A percentile compares a stretch with the other conserved stretches of the same genome.
These are phyloP conservation scores for Eucommia ulmoides DNA, from an alignment of 257 asterid species.

Conservation along the genomic window DNA sequence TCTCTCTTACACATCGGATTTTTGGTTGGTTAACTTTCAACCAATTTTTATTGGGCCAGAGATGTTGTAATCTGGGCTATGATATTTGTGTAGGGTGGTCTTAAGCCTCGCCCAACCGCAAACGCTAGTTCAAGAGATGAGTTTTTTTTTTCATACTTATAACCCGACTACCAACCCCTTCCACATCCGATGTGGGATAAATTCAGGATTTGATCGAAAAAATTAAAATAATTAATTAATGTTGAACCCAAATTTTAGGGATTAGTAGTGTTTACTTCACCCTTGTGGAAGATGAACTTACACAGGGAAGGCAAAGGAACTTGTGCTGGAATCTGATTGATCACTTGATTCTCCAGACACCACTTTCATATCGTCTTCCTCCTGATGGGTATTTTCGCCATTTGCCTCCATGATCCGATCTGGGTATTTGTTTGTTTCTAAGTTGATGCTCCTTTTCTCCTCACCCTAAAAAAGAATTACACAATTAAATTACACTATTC, in stretches of 20 bases:
- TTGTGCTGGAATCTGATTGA: conserved; percentile 40
- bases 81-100: too few species aligned
- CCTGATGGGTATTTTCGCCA: conserved; percentile 19
- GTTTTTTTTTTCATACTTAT: too few species aligned
- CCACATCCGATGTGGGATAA: too few species aligned
- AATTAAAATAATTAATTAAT: too few species aligned
- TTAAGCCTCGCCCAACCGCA: too few species aligned
- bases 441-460: conserved; percentile 15
- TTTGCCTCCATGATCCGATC: too few species aligned
- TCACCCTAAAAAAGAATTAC: conserved; percentile 20
- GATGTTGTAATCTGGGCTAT: too few species aligned
- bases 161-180: too few species aligned
- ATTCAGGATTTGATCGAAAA: not conserved
- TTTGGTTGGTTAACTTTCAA: too few species aligned
- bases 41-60: too few species aligned
- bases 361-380: conserved; percentile 17
- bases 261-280: not conserved
- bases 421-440: conserved; percentile 11
- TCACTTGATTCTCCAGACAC: conserved; percentile 35
- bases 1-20: too few species aligned
- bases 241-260: not conserved
- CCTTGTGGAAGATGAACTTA: conserved; percentile 16
- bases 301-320: conserved; percentile 84
- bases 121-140: too few species aligned
- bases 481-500: not conserved